Base-by-base conservation (phyloP, 768 basidiomycete species). In the Phylloporus sp. region DNA sequence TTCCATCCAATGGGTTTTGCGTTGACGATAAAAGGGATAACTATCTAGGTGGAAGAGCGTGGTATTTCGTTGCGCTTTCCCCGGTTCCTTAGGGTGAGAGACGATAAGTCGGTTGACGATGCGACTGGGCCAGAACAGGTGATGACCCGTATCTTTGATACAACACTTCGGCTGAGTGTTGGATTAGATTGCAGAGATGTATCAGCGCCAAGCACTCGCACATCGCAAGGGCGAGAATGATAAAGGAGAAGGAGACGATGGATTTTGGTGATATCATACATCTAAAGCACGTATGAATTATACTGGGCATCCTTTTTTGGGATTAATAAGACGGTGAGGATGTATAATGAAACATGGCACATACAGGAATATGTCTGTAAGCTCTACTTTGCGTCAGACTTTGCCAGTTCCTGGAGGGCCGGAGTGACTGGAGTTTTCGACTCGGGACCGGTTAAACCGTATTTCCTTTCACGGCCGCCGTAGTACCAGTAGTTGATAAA, bases 41-140 rank as follows among this genome's bases (percentile, higher is more conserved):
- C 29, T 23, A 35, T 50, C 16, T 47, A 92, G 90, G 81, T 83
- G 18, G 94, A 95, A 49, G 84, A 90, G 45, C 76, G 95, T 59
- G 97, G 97, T 0, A 91, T 99, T 60, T 98, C 97, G 15, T 72
- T 99, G 40, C 87, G 97, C 12, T 99, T 99, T 73, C 97, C 97
- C 35, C 82, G 97, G 26, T 98, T 97, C 70, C 81, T 99, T 58
- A 83, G 87, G 40, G 73, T 94, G 45, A 81, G 97, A 57, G 97
- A 98, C 55, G 97, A 99, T 70, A 99, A 99, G 70, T 76, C 76
- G 24, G 85, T 85, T 13, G 94, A 97, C 54, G 91, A 97, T 70
- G 91, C 92, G 22, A 98, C 97, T 11, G 84, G 85, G 4, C 85
- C 93, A 6, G 95, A 98, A 63, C 92, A 95, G 80, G 92, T 91